Conservation (phyloP, 805 yeast species). For the Barnettozyma sp. region DNA sequence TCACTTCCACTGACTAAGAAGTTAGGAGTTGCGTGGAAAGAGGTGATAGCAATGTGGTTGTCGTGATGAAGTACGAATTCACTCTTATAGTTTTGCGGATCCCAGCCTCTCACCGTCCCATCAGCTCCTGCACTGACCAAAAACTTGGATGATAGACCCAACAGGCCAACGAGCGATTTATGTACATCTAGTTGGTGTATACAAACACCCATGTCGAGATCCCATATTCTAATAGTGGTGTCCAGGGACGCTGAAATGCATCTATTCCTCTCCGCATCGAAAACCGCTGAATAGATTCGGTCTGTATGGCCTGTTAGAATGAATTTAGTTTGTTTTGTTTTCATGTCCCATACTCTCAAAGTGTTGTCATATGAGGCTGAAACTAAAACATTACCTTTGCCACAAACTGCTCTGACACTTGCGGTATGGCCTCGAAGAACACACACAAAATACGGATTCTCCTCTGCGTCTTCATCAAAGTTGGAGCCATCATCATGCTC, state of each 20-base stretch:
- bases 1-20: conserved; percentile 86
- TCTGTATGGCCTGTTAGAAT: conserved; percentile 80
- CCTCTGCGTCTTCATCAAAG: conserved; percentile 30
- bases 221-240: conserved; percentile 84
- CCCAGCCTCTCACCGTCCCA: conserved; percentile 87
- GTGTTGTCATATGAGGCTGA: conserved; percentile 90
- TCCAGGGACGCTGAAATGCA: conserved; percentile 93
- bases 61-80: conserved; percentile 57
- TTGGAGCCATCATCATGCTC: conserved; percentile 25
- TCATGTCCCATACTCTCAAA: conserved; percentile 87
- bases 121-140: conserved; percentile 96
- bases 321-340: conserved; percentile 64
- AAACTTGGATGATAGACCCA: conserved; percentile 67
- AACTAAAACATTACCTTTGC: conserved; percentile 73
- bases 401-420: conserved; percentile 82
- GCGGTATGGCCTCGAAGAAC: conserved; percentile 70
- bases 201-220: conserved; percentile 66
- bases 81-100: conserved; percentile 68
- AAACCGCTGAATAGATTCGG: conserved; percentile 80
- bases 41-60: conserved; percentile 88
- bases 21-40: conserved; percentile 84
- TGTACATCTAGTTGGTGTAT: conserved; percentile 77
- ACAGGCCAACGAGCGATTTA: conserved; percentile 79
- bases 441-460: conserved; percentile 58
- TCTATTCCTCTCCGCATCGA: conserved; percentile 66